Base-by-base conservation (phyloP, 2,329 filamentous ascomycete genomes). In the Aureobasidium musti region DNA sequence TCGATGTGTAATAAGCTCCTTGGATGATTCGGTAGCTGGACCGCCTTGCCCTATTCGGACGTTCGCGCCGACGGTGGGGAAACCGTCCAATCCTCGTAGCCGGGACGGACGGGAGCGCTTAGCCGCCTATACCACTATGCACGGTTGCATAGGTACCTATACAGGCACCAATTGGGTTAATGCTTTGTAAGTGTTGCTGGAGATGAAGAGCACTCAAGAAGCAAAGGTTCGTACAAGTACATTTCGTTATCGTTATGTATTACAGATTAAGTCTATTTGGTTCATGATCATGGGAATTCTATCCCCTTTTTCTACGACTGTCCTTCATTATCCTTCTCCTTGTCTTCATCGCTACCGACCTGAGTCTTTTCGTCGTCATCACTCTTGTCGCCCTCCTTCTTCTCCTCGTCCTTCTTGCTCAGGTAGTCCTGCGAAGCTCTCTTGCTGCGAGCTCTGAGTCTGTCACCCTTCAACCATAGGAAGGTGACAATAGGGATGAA, bases 401-500 rank as follows among this genome's bases (percentile, higher is more conserved):
- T 61, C 13, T 61, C 45, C 17, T 60, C 35, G 5, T 52, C 33
- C 59, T 63, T 50, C 37, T 53, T 35, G 35, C 6, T 47, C 14
- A 65, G 1, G 4, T 45, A 65, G 2, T 33, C 54, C 14, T 66
- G 64, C 13, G 41, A n/a, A 5, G 64, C 64, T 2, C 50, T 61
- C 54, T 60, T 53, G 47, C 64, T 66, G 23, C 64, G 53, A 23
- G 43, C 43, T 30, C 64, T 28, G 5, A 66, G 43, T 43, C 33
- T 53, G 7, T 66, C 64, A 2, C 64, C 64, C 54, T 66, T 61
- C 53, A 35, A 53, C 64, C 54, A 66, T n/a, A 66, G 21, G 5
- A 26, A 26, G n/a, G 13, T 41, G 21, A 66, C 35, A 8, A 66
- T 8, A 8, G 64, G 64, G n/a, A 66, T 66, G 54, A 66, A 66